Percentiles rank a stretch among this genome's conserved stretches.
Evolutionary conservation across 202 grass and related monocot genomes (phyloP).

Genomic region (Brachypodium distachyon): DNA sequence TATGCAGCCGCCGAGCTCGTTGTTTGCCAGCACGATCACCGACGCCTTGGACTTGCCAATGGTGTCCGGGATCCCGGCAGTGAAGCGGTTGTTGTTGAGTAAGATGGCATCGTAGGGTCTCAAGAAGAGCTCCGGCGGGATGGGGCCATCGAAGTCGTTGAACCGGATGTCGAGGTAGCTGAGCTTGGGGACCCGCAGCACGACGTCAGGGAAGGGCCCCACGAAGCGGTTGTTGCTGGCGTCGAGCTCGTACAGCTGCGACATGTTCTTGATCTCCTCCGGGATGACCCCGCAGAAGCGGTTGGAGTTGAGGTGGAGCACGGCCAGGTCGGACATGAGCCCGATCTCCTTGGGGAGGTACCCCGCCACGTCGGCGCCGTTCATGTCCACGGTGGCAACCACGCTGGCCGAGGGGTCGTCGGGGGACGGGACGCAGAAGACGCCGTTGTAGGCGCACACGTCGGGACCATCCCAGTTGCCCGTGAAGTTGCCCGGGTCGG

Average conservation of each 20-base stretch:
- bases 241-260: slow-evolving; percentile 50
- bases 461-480: slow-evolving; percentile 51
- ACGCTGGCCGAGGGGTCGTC: slow-evolving; percentile 21
- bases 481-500: slow-evolving; percentile 72
- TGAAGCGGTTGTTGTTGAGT: slow-evolving; percentile 64
- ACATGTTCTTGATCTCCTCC: slow-evolving; percentile 38
- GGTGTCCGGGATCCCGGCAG: slow-evolving; percentile 44
- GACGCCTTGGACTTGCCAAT: slow-evolving; percentile 45
- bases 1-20: slow-evolving; percentile 58
- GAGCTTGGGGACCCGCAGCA: slow-evolving; percentile 33
- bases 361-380: slow-evolving; percentile 42
- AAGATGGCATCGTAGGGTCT: slow-evolving; percentile 61
- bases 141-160: slow-evolving; percentile 59
- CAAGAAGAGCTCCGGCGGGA: slow-evolving; percentile 62
- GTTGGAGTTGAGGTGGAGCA: slow-evolving; percentile 84
- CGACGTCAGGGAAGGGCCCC: slow-evolving; percentile 31
- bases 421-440: slow-evolving; percentile 31
- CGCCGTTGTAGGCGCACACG: slow-evolving; percentile 59
- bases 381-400: slow-evolving; percentile 53
- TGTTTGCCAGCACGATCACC: slow-evolving; percentile 72
- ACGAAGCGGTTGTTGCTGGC: slow-evolving; percentile 73
- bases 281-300: slow-evolving; percentile 66
- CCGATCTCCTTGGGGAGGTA: slow-evolving; percentile 56
- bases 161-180: slow-evolving; percentile 61
- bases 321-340: slow-evolving; percentile 37